Conservation (phyloP, 2,329 filamentous ascomycete genomes). For the Beauveria sp. region DNA sequence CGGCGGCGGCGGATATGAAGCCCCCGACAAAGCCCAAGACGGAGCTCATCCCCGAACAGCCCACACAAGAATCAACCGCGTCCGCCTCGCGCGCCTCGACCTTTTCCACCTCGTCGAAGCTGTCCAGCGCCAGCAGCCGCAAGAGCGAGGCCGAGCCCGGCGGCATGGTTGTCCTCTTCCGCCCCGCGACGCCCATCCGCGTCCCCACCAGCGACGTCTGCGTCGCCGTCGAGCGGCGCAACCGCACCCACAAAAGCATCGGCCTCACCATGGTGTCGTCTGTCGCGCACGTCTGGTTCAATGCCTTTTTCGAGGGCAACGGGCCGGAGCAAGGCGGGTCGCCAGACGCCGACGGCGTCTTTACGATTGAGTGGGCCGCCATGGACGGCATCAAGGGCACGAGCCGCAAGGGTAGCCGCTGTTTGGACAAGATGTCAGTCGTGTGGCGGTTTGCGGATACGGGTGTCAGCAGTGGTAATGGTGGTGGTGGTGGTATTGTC, state of each 20-base stretch:
- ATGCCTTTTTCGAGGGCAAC: slow-evolving; percentile 81
- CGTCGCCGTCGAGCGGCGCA: slow-evolving; percentile 80
- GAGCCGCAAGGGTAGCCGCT: slow-evolving; percentile 69
- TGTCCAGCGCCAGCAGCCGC: background rate
- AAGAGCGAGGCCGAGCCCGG: slow-evolving; percentile 42
- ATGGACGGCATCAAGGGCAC: slow-evolving; percentile 96
- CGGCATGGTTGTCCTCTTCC: slow-evolving; percentile 71
- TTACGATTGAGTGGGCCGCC: slow-evolving; percentile 51
- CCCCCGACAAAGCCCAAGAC: background rate
- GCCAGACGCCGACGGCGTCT: slow-evolving; percentile 58
- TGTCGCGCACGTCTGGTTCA: slow-evolving; percentile 96
- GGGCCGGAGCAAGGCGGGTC: slow-evolving; percentile 61
- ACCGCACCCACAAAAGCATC: slow-evolving; percentile 67
- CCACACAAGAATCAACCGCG: background rate
- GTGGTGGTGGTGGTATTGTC: slow-evolving; percentile 28
- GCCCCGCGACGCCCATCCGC: slow-evolving; percentile 58
- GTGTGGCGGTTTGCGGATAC: slow-evolving; percentile 59
- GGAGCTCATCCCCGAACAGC: slow-evolving; percentile 1
- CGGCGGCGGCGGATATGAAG: background rate
- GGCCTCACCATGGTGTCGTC: slow-evolving; percentile 86
- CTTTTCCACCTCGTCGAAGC: background rate
- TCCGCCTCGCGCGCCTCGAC: background rate
- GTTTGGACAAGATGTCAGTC: slow-evolving; percentile 74
- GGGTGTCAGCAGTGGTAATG: background rate
- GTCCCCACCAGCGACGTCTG: slow-evolving; percentile 81